Percentiles rank a stretch among this genome's conserved stretches.
phyloP scores from a whole-genome alignment of 2,329 filamentous ascomycete species.

The Tolypocladium cylindrosporum region DNA sequence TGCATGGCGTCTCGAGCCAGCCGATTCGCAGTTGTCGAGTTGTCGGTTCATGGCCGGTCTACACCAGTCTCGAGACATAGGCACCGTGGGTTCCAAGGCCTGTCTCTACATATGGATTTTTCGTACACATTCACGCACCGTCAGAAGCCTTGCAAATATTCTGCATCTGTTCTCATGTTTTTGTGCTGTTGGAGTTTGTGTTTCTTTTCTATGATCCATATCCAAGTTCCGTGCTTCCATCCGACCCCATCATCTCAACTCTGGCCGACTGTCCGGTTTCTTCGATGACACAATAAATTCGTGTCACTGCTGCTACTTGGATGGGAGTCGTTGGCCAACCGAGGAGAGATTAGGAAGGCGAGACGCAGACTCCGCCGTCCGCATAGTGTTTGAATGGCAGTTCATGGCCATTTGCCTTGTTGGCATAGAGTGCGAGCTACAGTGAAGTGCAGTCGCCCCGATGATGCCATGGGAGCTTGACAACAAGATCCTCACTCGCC shows the following conservation, averaged over 20 bases:
- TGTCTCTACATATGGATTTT: too few relatives aligned
- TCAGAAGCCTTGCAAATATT: neutral
- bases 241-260: neutral
- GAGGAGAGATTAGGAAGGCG: neutral
- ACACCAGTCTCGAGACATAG: neutral
- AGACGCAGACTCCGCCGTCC: neutral
- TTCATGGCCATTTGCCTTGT: neutral
- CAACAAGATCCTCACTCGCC: too few relatives aligned
- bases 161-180: neutral
- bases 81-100: neutral
- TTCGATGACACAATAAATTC: too few relatives aligned
- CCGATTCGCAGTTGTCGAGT: too few relatives aligned
- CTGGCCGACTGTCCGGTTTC: neutral
- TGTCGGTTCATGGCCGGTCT: neutral
- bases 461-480: too few relatives aligned
- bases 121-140: too few relatives aligned
- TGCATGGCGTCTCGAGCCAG: too few relatives aligned
- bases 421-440: too few relatives aligned
- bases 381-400: neutral
- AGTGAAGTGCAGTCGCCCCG: too few relatives aligned
- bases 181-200: neutral
- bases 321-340: too few relatives aligned
- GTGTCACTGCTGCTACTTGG: neutral
- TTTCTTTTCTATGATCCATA: neutral
- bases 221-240: neutral